Evolutionary conservation across 192 early-diverging fungal species (phyloP), one percentile per base, ranked within the genome.

Genomic region (Backusella macrospora): DNA sequence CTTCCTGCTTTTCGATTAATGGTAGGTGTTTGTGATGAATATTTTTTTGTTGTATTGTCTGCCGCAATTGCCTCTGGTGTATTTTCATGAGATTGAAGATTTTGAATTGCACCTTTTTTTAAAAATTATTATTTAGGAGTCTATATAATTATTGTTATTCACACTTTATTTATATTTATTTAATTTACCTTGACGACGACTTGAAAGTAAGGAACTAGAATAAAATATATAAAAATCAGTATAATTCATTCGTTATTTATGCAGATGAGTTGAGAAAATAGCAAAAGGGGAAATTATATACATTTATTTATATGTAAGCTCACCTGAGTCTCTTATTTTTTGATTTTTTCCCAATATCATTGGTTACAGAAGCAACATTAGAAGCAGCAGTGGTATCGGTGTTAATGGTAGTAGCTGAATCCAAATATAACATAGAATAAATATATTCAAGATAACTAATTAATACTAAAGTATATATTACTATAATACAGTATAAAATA

Each of bases 251-350:
- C 62, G 38, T 73, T 43, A 64, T n/a, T 43, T 66, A 69, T 68
- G 66, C 68, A 70, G 68, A 64, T 64, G 62, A 37, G 62, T 73
- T 64, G 40, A 65, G 26, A 46, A 62, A 55, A 46, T 68, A 43
- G 43, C 43, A 46, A 26, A 45, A 43, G 67, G 67, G 67, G 38
- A 55, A 21, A 43, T 6, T 48, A 15, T 48, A 68, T 68, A 40
- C 5, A 66, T 66, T 9, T 14, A 48, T 37, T 34, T 39, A n/a
- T 38, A 55, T 70, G 40, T 70, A 70, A 43, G 23, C 15, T 16
- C 40, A 72, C 71, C 71, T 72, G 18, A 72, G 59, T 64, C 71
- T 26, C 42, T 72, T 72, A 63, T 72, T 72, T 44, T 72, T 72
- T 72, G 71, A 62, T 12, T 64, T 72, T 37, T 63, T 72, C 29